Evolutionary conservation across 805 yeast genomes (phyloP).

Genomic region (Metschnikowia continentalis): DNA sequence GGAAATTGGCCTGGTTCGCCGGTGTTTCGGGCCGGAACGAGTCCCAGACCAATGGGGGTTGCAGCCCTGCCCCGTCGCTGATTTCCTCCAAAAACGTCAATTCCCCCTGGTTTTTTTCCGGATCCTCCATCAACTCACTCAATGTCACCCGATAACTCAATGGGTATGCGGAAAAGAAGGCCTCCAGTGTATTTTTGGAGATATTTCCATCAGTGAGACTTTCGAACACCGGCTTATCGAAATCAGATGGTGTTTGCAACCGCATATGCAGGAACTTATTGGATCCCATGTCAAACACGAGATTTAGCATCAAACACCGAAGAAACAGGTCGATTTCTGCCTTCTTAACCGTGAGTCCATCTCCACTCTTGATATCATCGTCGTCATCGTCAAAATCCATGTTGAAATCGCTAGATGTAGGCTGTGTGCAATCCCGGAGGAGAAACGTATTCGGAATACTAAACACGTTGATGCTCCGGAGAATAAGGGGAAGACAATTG

Average conservation of each 20-base stretch:
- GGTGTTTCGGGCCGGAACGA: slow-evolving; percentile 18
- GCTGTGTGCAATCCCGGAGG: slow-evolving; percentile 13
- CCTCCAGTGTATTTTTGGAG: slow-evolving; percentile 18
- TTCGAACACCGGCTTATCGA: slow-evolving; percentile 7
- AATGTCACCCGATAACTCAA: slow-evolving; percentile 28
- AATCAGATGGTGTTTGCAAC: slow-evolving; percentile 12
- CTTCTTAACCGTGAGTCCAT: slow-evolving; percentile 28
- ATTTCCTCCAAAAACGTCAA: slow-evolving; percentile 37
- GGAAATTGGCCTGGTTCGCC: slow-evolving; percentile 18
- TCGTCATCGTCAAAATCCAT: slow-evolving; percentile 35
- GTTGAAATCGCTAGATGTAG: slow-evolving; percentile 24
- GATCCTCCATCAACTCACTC: slow-evolving; percentile 31
- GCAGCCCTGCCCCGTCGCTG: slow-evolving; percentile 14
- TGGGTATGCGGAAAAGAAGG: slow-evolving; percentile 28
- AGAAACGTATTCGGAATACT: slow-evolving; percentile 57
- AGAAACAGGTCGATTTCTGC: slow-evolving; percentile 31
- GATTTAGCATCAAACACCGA: slow-evolving; percentile 39
- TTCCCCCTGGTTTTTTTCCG: slow-evolving; percentile 24
- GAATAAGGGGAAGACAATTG: slow-evolving; percentile 63
- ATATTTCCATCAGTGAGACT: slow-evolving; percentile 15
- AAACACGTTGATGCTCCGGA: slow-evolving; percentile 58
- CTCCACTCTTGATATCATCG: slow-evolving; percentile 29
- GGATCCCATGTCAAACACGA: slow-evolving; percentile 35
- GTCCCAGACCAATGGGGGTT: slow-evolving; percentile 26
- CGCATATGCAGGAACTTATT: slow-evolving; percentile 15